A percentile compares a stretch with the other conserved stretches of the same genome.
Evolutionary conservation across 495 filamentous ascomycete genomes (phyloP).

Genomic region (Daldinia vernicosa): DNA sequence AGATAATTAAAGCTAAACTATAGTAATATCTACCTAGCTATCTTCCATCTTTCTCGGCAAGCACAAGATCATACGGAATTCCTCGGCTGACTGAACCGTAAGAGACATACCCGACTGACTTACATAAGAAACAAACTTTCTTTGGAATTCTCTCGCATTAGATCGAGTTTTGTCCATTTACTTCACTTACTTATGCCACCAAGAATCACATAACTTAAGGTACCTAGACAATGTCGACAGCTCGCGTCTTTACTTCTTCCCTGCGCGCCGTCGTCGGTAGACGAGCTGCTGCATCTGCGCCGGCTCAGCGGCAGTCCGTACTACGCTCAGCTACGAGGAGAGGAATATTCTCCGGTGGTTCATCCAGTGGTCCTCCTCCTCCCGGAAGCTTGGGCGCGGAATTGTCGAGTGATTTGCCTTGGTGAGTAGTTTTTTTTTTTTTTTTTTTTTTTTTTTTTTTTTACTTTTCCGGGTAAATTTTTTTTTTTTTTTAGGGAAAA

Average conservation of each 20-base stretch:
- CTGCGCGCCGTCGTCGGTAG: constrained; percentile 23
- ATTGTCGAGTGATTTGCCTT: constrained; percentile 43
- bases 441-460: not conserved
- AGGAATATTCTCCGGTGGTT: constrained; percentile 25
- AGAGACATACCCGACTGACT: not conserved
- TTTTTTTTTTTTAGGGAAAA: not conserved
- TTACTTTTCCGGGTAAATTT: not conserved
- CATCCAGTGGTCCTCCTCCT: no score
- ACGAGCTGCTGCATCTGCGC: constrained; percentile 6
- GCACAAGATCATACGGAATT: not conserved
- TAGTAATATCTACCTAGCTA: no score
- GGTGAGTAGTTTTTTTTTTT: constrained; percentile 27
- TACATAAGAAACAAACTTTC: not conserved
- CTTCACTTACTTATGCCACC: no score
- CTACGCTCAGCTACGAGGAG: constrained; percentile 20
- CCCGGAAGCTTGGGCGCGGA: constrained; percentile 26
- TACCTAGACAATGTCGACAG: constrained; percentile 23
- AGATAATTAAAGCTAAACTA: not conserved
- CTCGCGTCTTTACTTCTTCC: constrained; percentile 17
- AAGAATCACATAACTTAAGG: no score
- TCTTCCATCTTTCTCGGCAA: not conserved
- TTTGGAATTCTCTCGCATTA: not conserved
- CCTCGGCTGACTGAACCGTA: not conserved
- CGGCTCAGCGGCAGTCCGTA: constrained; percentile 4
- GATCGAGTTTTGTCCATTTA: not conserved